phyloP scores from a whole-genome alignment of 2,329 filamentous ascomycete species.

The Fusarium pseudograminearum region DNA sequence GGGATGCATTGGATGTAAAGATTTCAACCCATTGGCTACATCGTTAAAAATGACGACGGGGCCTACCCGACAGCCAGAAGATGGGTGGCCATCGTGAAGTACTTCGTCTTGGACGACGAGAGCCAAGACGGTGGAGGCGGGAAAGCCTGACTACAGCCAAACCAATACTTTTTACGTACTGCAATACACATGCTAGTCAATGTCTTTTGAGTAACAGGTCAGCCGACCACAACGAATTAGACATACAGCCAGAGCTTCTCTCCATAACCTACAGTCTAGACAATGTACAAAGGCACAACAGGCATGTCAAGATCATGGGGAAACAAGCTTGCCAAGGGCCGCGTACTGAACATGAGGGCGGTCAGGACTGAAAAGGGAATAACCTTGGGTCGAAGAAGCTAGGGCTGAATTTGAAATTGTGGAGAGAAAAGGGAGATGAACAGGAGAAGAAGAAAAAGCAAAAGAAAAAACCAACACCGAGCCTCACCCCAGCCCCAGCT shows the following conservation, averaged over 20 bases:
- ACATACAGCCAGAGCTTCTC: neutral
- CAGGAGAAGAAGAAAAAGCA: slow-evolving; percentile 7
- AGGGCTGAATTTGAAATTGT: slow-evolving; percentile 38
- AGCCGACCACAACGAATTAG: slow-evolving; percentile 15
- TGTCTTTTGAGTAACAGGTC: slow-evolving; percentile 6
- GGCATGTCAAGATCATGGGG: slow-evolving; percentile 10
- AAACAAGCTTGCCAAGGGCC: slow-evolving; percentile 31
- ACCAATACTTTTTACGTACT: slow-evolving; percentile 33
- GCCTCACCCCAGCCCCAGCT: slow-evolving; percentile 24
- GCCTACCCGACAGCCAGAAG: neutral
- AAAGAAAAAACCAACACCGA: slow-evolving; percentile 18
- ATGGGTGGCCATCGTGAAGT: slow-evolving; percentile 25
- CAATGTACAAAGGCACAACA: neutral
- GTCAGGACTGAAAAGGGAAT: slow-evolving; percentile 23
- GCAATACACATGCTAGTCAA: slow-evolving; percentile 2
- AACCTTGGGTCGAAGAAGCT: slow-evolving; percentile 22
- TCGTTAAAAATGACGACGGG: neutral
- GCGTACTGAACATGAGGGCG: slow-evolving; percentile 8
- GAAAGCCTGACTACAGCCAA: slow-evolving; percentile 5
- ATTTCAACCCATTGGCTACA: slow-evolving; percentile 27
- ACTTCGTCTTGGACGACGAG: slow-evolving; percentile 26
- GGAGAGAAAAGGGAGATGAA: slow-evolving; percentile 23
- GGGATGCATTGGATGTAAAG: slow-evolving; percentile 8
- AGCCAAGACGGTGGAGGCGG: slow-evolving; percentile 14
- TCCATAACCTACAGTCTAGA: neutral